Base-by-base conservation (phyloP, 1,284 basidiomycete genomes). In the Thecaphora thlaspeos region DNA sequence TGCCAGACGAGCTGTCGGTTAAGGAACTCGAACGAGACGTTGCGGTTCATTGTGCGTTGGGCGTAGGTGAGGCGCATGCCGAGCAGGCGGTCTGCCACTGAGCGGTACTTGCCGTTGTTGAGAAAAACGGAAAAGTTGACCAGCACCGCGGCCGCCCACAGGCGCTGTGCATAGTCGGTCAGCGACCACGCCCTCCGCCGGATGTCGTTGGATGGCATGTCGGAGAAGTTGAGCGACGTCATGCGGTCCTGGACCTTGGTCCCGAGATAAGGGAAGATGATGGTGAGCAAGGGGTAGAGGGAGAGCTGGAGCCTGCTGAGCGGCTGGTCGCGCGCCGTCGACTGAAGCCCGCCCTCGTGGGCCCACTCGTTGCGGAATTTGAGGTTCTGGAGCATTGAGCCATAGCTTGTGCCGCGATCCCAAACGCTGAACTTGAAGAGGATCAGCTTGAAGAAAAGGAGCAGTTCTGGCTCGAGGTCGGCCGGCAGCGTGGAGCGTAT, bases 1-100 rank as follows among this genome's bases (percentile, higher is more conserved):
- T 94, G 90, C 95, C 95, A 99, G 48, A 98, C 94, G 83, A 99
- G 89, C 79, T 98, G 95, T 51, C 95, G 88, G 72, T 98, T 97
- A 87, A 98, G 91, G 74, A 93, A 98, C 77, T 98, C 95, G 79
- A 97, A 99, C 70, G 90, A 94, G 46, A 98, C 89, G 71, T 93
- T 88, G 15, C 89, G 85, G 57, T 85, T 86, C 44, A 88, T 83
- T 28, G 87, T 83, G 43, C 84, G 81, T 36, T 85, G 84, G 0
- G 89, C 83, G 10, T 94, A 89, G 0, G 88, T 83, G 2, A 97
- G 83, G 23, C 84, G 82, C 81, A 99, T 84, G 17, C 82, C 81
- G n/a, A 97, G 81, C 15, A 94, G 54, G 39, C 95, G 82, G 76
- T 96, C 91, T 14, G 87, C 82, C 19, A 94, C 78, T 7, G 90